Percentiles rank a stretch among this genome's conserved stretches.
Evolutionary conservation across 2,329 filamentous ascomycete genomes (phyloP).

Genomic region (Fusarium sp.): DNA sequence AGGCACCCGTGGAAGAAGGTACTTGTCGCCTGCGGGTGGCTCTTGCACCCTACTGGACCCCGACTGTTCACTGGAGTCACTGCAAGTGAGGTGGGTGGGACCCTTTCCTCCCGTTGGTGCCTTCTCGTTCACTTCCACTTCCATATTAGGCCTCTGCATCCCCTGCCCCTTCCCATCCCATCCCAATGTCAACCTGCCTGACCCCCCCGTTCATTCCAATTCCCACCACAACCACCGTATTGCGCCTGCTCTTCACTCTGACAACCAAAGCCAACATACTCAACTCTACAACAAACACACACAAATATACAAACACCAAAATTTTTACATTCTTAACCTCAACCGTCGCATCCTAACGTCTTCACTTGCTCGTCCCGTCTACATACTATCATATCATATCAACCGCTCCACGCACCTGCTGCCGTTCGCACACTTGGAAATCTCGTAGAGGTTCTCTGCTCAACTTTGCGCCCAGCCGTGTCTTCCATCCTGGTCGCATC

Average conservation of each 20-base stretch:
- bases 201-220: slow-evolving; percentile 43
- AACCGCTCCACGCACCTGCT: not conserved
- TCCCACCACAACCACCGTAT: slow-evolving; percentile 41
- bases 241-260: slow-evolving; percentile 39
- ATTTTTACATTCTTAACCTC: slow-evolving; percentile 11
- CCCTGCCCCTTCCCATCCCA: slow-evolving; percentile 41
- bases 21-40: slow-evolving; percentile 12
- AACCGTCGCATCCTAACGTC: slow-evolving; percentile 17
- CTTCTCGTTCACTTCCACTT: slow-evolving; percentile 29
- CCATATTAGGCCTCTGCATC: slow-evolving; percentile 44
- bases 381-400: not conserved
- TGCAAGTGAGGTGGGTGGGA: slow-evolving; percentile 7
- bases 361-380: not conserved
- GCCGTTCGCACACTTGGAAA: slow-evolving; percentile 7
- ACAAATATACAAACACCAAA: slow-evolving; percentile 29
- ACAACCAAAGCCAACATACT: slow-evolving; percentile 35
- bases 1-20: slow-evolving; percentile 12
- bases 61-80: slow-evolving; percentile 10
- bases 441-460: slow-evolving; percentile 2
- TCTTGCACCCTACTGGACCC: slow-evolving; percentile 18
- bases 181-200: slow-evolving; percentile 38
- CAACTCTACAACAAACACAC: slow-evolving; percentile 37
- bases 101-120: not conserved
- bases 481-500: slow-evolving; percentile 37
- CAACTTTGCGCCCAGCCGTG: slow-evolving; percentile 34